Base-by-base conservation (phyloP, 352 stramenopile species). In the Blastocystis sp. region DNA sequence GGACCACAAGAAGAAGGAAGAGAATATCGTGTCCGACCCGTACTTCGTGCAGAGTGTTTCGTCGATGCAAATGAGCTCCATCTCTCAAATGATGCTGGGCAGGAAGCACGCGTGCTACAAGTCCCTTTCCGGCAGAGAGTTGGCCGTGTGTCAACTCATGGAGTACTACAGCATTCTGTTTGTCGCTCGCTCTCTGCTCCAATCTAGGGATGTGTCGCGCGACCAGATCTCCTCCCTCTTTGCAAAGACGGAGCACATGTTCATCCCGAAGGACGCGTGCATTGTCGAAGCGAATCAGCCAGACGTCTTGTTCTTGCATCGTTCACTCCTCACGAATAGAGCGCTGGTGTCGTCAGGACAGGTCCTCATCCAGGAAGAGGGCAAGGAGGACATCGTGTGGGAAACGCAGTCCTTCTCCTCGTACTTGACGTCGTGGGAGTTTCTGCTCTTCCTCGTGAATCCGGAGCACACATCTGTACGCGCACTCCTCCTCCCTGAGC, bases 31-130 rank as follows among this genome's bases (percentile, higher is more conserved):
- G 21, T 85, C 74, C n/a, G 70, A 51, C 21, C 74, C 41, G 13
- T 85, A 50, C 39, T 85, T 85, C 26, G 50, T 85, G 31, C 74
- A 85, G 31, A 85, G 74, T 55, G 74, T 85, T 21, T 85, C 74
- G 13, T 62, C 50, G 1, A 29, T 85, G 35, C 74, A 85, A 55
- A 85, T 85, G 74, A 85, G 74, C 60, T 85, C 74, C 59, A 85
- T 85, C 26, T 85, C 74, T 2, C 74, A 85, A 50, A 67, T 85
- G 74, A 85, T 69, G 24, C 45, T 24, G 37, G 26, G 10, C 4
- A 85, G 45, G 29, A 51, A 39, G 50, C 65, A 29, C 31, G 51
- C 55, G 45, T 31, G 33, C 37, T 24, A 85, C 21, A 24, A 63
- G 16, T 85, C 74, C 4, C 39, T 85, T 6, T 67, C 41, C 16